Evolutionary conservation across 345 rosid genomes (phyloP), one percentile per base, ranked within the genome.

Genomic region (Theobroma cacao): DNA sequence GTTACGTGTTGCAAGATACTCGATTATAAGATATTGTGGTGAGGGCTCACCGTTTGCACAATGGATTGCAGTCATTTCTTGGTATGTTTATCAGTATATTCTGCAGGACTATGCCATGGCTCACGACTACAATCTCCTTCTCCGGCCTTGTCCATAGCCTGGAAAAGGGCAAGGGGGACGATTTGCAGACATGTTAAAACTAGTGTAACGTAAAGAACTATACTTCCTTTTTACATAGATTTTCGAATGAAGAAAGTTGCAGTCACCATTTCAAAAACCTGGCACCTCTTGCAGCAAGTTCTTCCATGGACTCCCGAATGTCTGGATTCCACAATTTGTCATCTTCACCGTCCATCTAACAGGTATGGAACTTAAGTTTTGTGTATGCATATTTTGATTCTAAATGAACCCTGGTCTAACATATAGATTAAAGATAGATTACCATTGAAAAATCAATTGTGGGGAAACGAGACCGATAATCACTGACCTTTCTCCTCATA

Each of bases 141-240:
- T 94, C 98, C 61, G 85, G 86, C 33, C 95, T 81, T 50, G 91
- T 85, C 89, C 91, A 87, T 81, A 91, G 48, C 97, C 97, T 91
- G 73, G 5, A 77, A n/a, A 11, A 9, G 63, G 63, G 17, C 15
- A 10, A 7, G 4, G 33, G 3, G 1, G 0, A 2, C 6, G 26
- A 0, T 58, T 58, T 58, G 15, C 30, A 58, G 14, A 12, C 10
- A 61, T 1, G 14, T 14, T 14, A 30, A 15, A n/a, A 30, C 30
- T 30, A 14, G 11, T 41, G 7, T 26, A 4, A 24, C 12, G 5
- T 13, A 59, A n/a, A 59, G 18, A 12, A 2, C 14, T 26, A n/a
- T 22, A 11, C 14, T 22, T 58, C 14, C 15, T 56, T 56, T 50
- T n/a, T 22, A 36, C 30, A 56, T 8, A 20, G 0, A 5, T 8